Conservation (phyloP, 176 grass and related monocot species). For the sorghum (Sorghum bicolor) region Sorghum_bicolor_NCBIv3 NC_012871.2:70968001-70968500, state of each 20-base stretch:
- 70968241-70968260: background rate
- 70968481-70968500: background rate
- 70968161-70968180: background rate
- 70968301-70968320: background rate
- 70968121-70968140: background rate
- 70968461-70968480: conserved; percentile 43
- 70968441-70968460: conserved; percentile 26
- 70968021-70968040: background rate
- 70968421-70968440: conserved; percentile 46
- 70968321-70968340: background rate
- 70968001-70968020: background rate
- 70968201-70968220: background rate
- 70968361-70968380: background rate
- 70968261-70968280: background rate
- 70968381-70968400: background rate
- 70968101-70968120: background rate
- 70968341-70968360: conserved; percentile 29
- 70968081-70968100: background rate
- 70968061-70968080: background rate
- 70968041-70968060: background rate
- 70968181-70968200: background rate
- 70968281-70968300: background rate
- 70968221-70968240: background rate
- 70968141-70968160: background rate
- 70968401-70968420: conserved; percentile 18